Conservation (phyloP, 345 rosid genomes). For the Excoecaria agallocha region DNA sequence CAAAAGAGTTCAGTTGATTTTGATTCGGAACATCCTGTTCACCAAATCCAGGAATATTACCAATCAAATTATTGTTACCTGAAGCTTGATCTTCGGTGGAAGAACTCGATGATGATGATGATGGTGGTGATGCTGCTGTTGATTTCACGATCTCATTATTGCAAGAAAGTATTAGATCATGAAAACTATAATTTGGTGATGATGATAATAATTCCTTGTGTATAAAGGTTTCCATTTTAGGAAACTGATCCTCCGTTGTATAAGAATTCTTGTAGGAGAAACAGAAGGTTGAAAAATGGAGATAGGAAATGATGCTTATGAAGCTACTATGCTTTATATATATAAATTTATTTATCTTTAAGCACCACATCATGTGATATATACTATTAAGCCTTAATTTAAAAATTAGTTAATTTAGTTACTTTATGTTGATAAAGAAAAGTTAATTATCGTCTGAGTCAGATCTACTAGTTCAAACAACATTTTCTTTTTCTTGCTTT, state of each 20-base stretch:
- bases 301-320: constrained; percentile 31
- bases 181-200: constrained; percentile 29
- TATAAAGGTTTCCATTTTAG: constrained; percentile 50
- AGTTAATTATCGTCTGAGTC: constrained; percentile 38
- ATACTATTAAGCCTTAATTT: no score
- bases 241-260: constrained; percentile 49
- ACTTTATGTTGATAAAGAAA: constrained; percentile 23
- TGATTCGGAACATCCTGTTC: background rate
- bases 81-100: constrained; percentile 31
- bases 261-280: no score
- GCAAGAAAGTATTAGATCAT: constrained; percentile 33
- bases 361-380: constrained; percentile 20
- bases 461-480: constrained; percentile 39
- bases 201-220: constrained; percentile 40
- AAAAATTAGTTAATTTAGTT: background rate
- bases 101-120: constrained; percentile 29
- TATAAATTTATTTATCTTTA: no score
- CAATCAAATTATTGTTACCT: constrained; percentile 17
- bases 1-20: constrained; percentile 13
- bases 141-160: constrained; percentile 17
- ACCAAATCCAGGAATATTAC: background rate
- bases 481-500: constrained; percentile 46
- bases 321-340: constrained; percentile 33
- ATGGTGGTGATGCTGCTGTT: constrained; percentile 7
- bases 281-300: constrained; percentile 16